Percentiles rank a stretch among this genome's conserved stretches.
These are phyloP conservation scores for Scalesia atractyloides DNA, from an alignment of 129 eudicot genomes.

Conservation along the genomic window DNA sequence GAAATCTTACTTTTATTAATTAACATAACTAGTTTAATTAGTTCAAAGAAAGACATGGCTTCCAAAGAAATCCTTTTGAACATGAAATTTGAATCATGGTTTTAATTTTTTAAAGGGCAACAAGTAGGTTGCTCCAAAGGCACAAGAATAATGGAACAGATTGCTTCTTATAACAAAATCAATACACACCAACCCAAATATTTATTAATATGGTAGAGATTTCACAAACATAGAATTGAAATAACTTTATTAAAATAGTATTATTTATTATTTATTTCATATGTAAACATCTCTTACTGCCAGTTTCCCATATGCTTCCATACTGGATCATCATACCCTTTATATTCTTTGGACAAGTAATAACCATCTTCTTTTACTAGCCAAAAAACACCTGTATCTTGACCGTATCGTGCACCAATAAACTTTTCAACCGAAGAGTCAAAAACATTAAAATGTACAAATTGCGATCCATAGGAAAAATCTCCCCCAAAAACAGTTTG, in stretches of 20 bases:
- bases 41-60: too few species aligned
- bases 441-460: constrained; percentile 4
- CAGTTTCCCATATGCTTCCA: constrained; percentile 8
- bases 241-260: not conserved
- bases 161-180: too few species aligned
- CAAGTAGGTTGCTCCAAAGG: too few species aligned
- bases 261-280: not conserved
- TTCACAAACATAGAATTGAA: not conserved
- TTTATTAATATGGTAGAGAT: too few species aligned
- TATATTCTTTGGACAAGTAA: constrained; percentile 12
- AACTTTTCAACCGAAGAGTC: not conserved
- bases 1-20: too few species aligned
- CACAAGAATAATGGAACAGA: too few species aligned
- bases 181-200: too few species aligned
- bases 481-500: constrained; percentile 3
- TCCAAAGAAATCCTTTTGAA: too few species aligned
- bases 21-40: too few species aligned
- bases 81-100: too few species aligned
- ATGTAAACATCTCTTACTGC: not conserved
- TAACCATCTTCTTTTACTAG: constrained; percentile 17
- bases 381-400: constrained; percentile 4
- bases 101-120: too few species aligned
- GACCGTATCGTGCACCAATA: not conserved
- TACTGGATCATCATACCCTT: not conserved
- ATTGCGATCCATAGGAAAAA: not conserved